These are phyloP conservation scores for Leishmania guyanensis DNA, from an alignment of 208 protist species.

Conservation along the genomic window DNA sequence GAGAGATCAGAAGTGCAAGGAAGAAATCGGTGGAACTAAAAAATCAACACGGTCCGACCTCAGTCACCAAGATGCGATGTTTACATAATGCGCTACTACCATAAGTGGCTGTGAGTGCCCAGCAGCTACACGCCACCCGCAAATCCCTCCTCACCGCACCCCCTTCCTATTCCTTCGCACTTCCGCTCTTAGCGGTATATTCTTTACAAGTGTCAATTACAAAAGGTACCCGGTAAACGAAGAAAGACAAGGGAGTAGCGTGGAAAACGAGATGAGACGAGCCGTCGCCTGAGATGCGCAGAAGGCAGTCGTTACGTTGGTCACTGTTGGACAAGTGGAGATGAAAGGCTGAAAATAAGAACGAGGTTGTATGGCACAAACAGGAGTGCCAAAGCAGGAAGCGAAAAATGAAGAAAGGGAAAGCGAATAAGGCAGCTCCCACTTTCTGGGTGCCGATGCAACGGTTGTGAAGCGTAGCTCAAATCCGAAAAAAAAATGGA, in stretches of 20 bases:
- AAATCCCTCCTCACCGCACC: not conserved
- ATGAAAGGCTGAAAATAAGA: not conserved
- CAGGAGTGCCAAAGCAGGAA: not conserved
- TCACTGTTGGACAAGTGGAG: not conserved
- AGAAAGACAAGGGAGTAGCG: not conserved
- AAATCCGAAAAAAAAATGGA: not conserved
- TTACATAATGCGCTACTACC: not conserved
- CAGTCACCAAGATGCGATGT: not conserved
- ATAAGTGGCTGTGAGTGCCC: not conserved
- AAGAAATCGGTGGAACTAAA: constrained; percentile 4
- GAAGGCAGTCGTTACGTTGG: not conserved
- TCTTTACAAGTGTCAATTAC: not conserved
- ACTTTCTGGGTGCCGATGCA: not conserved
- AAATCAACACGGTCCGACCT: not conserved
- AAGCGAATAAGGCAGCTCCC: not conserved
- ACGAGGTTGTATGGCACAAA: not conserved
- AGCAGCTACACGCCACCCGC: not conserved
- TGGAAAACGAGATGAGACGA: not conserved
- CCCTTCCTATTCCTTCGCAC: not conserved
- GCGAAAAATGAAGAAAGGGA: not conserved
- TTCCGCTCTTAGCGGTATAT: not conserved
- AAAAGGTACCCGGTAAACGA: not conserved
- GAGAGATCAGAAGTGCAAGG: constrained; percentile 1
- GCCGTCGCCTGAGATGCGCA: not conserved
- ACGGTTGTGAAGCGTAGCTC: not conserved